A percentile compares a stretch with the other conserved stretches of the same genome.
phyloP scores from a whole-genome alignment of 129 eudicot genomes.

The Escallonia rubra region DNA sequence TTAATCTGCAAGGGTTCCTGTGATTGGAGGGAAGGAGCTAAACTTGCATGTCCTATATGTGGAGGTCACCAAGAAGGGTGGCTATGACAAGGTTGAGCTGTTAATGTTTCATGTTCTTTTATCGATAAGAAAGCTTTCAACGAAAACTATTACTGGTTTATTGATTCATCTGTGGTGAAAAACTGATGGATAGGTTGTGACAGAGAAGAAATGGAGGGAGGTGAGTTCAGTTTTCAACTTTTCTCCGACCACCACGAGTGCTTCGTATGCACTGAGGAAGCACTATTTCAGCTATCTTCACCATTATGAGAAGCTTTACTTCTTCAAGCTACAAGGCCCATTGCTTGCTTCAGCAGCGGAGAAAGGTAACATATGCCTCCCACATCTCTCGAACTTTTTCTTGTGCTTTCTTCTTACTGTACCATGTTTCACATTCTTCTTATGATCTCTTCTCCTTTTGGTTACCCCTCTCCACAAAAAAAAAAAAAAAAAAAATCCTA shows the following conservation, averaged over 20 bases:
- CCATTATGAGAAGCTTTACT: conserved; percentile 51
- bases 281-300: conserved; percentile 40
- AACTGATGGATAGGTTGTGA: conserved; percentile 33
- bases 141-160: background rate
- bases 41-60: conserved; percentile 52
- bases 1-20: conserved; percentile 39
- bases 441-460: background rate
- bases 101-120: background rate
- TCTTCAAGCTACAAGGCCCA: conserved; percentile 24
- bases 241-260: conserved; percentile 67
- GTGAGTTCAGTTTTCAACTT: conserved; percentile 40
- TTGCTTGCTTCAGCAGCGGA: conserved; percentile 1
- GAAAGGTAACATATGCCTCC: too few species aligned
- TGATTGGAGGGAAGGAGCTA: conserved; percentile 63
- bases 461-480: too few species aligned
- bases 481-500: too few species aligned
- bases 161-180: background rate
- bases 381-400: too few species aligned
- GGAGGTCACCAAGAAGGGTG: conserved; percentile 61
- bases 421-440: background rate
- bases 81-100: conserved; percentile 51
- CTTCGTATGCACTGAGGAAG: conserved; percentile 55
- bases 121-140: background rate
- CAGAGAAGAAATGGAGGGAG: conserved; percentile 73
- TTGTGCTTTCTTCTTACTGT: background rate